Conservation (phyloP, 2,329 filamentous ascomycete species). For the Scolecobasidium constrictum region DNA sequence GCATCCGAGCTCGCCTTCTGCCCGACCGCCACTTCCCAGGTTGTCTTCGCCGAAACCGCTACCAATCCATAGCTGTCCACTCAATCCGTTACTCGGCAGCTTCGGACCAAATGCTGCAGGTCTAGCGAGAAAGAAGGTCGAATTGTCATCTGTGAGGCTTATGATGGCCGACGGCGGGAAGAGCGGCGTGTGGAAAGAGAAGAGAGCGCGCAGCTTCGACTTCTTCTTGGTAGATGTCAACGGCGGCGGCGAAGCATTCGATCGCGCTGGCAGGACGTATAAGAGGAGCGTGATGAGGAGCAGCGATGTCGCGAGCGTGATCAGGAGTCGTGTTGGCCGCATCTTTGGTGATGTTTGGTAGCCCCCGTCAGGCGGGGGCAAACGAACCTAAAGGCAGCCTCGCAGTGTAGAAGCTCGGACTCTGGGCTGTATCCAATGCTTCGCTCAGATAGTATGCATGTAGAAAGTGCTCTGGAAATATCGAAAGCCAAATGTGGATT, state of each 20-base stretch:
- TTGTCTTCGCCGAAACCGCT: conserved; percentile 80
- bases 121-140: conserved; percentile 86
- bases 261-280: conserved; percentile 22
- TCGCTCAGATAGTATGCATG: no score
- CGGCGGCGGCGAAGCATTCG: conserved; percentile 14
- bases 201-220: conserved; percentile 28
- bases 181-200: conserved; percentile 50
- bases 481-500: no score
- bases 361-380: neutral
- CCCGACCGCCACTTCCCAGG: conserved; percentile 45
- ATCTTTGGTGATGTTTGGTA: conserved; percentile 16
- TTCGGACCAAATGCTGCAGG: conserved; percentile 86
- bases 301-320: conserved; percentile 32
- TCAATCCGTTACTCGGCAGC: conserved; percentile 65
- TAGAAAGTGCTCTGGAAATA: no score
- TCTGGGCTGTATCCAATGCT: no score
- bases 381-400: no score
- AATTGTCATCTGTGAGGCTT: conserved; percentile 94
- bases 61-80: conserved; percentile 86
- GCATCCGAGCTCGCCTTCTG: conserved; percentile 81
- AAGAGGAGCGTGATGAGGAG: conserved; percentile 32
- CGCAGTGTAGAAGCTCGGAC: no score
- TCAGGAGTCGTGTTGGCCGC: conserved; percentile 28
- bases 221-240: conserved; percentile 17
- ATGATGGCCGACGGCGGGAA: conserved; percentile 95